Percentiles rank a stretch among this genome's conserved stretches.
phyloP scores from a whole-genome alignment of 1,284 basidiomycete species.

The Butyriboletus regius region DNA sequence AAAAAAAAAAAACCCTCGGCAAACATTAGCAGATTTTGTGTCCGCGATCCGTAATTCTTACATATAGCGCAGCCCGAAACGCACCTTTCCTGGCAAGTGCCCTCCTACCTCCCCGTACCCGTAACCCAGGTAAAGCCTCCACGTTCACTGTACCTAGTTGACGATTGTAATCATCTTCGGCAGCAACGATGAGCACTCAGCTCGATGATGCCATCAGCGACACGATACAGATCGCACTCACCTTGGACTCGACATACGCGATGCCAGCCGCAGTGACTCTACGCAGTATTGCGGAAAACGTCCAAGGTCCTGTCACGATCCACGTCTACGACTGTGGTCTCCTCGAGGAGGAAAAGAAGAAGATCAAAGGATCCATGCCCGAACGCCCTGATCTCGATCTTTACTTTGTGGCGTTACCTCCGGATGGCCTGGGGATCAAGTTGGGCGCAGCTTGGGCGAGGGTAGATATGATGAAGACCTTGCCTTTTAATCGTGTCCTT shows the following conservation, averaged over 20 bases:
- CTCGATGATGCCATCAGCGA: constrained; percentile 15
- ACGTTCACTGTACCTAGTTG: too few species aligned
- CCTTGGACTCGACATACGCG: constrained; percentile 39
- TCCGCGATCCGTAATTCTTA: too few species aligned
- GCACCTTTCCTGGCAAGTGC: too few species aligned
- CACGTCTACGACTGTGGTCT: constrained; percentile 40
- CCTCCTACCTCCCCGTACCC: too few species aligned
- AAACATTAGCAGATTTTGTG: too few species aligned
- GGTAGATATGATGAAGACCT: too few species aligned
- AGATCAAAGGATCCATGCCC: constrained; percentile 29
- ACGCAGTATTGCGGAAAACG: constrained; percentile 34
- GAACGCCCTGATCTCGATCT: constrained; percentile 32
- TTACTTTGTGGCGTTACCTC: constrained; percentile 29
- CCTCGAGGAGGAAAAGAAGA: constrained; percentile 28
- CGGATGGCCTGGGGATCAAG: constrained; percentile 1
- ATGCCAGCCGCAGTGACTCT: constrained; percentile 45
- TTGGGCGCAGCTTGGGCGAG: too few species aligned
- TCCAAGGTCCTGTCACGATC: constrained; percentile 37
- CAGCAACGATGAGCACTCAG: not conserved
- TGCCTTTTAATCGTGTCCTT: too few species aligned
- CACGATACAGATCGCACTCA: constrained; percentile 14
- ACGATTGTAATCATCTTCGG: not conserved
- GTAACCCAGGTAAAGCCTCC: too few species aligned
- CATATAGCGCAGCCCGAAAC: too few species aligned
- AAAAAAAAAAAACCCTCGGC: too few species aligned